phyloP scores from a whole-genome alignment of 2,329 filamentous ascomycete genomes.

The Nothophaeocryptopus gaeumannii region DNA sequence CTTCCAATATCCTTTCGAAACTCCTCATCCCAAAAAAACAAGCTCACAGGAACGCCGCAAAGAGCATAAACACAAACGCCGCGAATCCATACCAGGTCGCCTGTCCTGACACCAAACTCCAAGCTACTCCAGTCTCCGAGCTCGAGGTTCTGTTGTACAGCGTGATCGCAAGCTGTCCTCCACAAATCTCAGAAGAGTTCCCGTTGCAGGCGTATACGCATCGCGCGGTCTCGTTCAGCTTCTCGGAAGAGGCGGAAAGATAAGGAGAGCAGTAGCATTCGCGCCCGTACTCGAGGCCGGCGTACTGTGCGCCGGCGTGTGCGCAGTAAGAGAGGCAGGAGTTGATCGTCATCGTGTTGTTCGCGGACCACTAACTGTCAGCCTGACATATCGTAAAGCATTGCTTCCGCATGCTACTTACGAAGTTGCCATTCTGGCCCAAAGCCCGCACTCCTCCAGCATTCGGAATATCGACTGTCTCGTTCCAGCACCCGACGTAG shows the following conservation, averaged over 20 bases:
- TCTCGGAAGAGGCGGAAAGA: constrained; percentile 48
- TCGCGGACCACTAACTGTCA: constrained; percentile 34
- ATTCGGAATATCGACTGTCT: constrained; percentile 45
- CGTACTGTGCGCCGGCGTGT: constrained; percentile 42
- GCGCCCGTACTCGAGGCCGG: constrained; percentile 56
- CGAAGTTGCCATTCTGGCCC: constrained; percentile 41
- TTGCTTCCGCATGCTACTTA: too few species aligned
- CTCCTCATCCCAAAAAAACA: not conserved
- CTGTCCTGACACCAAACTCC: constrained; percentile 15
- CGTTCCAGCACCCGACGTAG: constrained; percentile 60
- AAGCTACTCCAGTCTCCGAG: constrained; percentile 20
- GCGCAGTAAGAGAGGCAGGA: constrained; percentile 54
- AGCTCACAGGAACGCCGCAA: constrained; percentile 6
- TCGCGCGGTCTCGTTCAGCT: constrained; percentile 44
- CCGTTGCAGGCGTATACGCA: constrained; percentile 57
- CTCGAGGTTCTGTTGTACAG: constrained; percentile 31
- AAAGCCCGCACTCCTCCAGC: constrained; percentile 48
- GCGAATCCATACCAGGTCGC: constrained; percentile 18
- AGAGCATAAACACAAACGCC: constrained; percentile 15
- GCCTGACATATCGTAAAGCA: too few species aligned
- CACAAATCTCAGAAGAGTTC: constrained; percentile 52
- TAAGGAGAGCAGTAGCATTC: constrained; percentile 60
- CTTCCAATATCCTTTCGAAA: too few species aligned
- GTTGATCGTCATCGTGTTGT: constrained; percentile 51
- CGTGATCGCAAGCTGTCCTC: constrained; percentile 45